Evolutionary conservation across 306 rosid species (phyloP), one percentile per base, ranked within the genome.

Genomic region (Cicer cuneatum): DNA sequence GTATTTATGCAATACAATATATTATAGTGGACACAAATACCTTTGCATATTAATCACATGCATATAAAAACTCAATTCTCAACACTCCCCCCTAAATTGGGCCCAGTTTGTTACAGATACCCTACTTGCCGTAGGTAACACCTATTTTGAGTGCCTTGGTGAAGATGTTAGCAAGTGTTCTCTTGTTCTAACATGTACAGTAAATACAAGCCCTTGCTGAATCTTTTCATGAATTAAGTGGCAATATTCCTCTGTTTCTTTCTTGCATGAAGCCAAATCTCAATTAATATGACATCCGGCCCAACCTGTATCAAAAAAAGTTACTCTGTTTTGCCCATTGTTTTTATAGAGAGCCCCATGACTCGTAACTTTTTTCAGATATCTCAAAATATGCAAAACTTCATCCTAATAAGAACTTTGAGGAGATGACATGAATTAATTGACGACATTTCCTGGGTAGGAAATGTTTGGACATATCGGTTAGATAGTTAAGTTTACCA

Each of bases 1-100:
- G 9, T 9, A 48, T 33, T 69, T 69, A 48, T 61, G 12, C 39
- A 61, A 41, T 16, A 12, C 51, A 74, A 18, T 71, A 42, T 71
- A 56, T 11, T 54, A 40, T 56, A 21, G 6, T 59, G 52, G 18
- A 48, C 33, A 48, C 7, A 7, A 53, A 38, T 51, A 47, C 61
- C 40, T n/a, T 7, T 24, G 1, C 9, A 21, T 43, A 57, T 42
- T 40, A 21, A 52, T 72, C 43, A 42, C 33, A 7, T 57, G 35
- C 68, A 42, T 42, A n/a, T 7, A 57, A 43, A 29, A 14, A 24
- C 15, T 24, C 63, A 43, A 72, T 35, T 72, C 8, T 43, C 67
- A 13, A n/a, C 68, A 14, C 37, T 54, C 51, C 19, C 43, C 39
- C 53, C 12, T 16, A 41, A 4, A 33, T 56, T 57, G 67, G 67